These are phyloP conservation scores for Arachis stenosperma DNA, from an alignment of 306 rosid species.

Conservation along the genomic window DNA sequence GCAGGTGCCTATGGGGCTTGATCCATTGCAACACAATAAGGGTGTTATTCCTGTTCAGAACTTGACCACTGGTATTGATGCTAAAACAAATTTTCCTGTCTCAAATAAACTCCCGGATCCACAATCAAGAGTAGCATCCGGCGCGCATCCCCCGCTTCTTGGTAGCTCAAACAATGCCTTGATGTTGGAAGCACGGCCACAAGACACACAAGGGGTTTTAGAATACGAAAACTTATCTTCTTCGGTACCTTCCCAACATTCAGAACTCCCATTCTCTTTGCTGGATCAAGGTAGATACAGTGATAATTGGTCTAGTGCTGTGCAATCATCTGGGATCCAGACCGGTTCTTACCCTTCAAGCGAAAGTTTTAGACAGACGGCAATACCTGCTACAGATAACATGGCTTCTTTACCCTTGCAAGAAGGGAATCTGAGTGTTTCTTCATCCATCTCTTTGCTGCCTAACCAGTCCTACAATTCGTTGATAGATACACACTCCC, in stretches of 20 bases:
- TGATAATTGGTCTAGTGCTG: slow-evolving; percentile 64
- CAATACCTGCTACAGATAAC: slow-evolving; percentile 48
- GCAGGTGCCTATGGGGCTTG: slow-evolving; percentile 56
- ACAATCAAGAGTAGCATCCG: slow-evolving; percentile 48
- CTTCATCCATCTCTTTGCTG: slow-evolving; percentile 52
- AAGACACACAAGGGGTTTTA: slow-evolving; percentile 51
- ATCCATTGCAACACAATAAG: slow-evolving; percentile 53
- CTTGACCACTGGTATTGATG: slow-evolving; percentile 49
- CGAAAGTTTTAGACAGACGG: slow-evolving; percentile 51
- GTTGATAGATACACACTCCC: slow-evolving; percentile 50
- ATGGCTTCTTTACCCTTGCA: slow-evolving; percentile 50
- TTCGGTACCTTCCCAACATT: slow-evolving; percentile 51
- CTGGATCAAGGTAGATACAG: slow-evolving; percentile 57
- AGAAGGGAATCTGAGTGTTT: slow-evolving; percentile 49
- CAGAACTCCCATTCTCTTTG: slow-evolving; percentile 55
- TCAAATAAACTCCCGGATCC: slow-evolving; percentile 55
- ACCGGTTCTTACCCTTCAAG: slow-evolving; percentile 52
- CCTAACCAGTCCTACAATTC: slow-evolving; percentile 52
- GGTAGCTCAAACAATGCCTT: slow-evolving; percentile 49
- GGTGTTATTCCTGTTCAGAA: slow-evolving; percentile 45
- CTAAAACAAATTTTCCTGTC: slow-evolving; percentile 51
- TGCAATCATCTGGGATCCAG: slow-evolving; percentile 61
- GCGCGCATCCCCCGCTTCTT: slow-evolving; percentile 44
- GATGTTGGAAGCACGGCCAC: slow-evolving; percentile 52
- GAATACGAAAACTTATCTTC: slow-evolving; percentile 56